phyloP scores from a whole-genome alignment of 306 rosid genomes.

The Fragaria vesca region DNA sequence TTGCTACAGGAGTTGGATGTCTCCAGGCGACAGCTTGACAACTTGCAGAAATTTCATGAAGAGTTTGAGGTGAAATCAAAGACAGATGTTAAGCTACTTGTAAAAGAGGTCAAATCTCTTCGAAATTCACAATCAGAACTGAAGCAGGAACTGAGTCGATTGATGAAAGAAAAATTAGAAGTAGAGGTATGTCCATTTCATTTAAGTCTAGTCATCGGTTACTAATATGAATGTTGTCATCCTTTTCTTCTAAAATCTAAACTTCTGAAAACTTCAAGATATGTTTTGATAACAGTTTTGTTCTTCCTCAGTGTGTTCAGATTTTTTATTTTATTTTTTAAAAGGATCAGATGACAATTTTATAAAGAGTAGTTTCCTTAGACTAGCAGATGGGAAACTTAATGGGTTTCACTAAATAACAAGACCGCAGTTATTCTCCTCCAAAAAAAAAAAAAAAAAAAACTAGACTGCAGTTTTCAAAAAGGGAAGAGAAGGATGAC shows the following conservation, averaged over 20 bases:
- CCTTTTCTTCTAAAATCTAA: background rate
- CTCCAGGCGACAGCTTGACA: constrained; percentile 58
- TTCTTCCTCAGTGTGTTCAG: background rate
- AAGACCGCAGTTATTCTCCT: background rate
- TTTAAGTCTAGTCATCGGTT: background rate
- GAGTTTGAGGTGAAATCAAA: constrained; percentile 81
- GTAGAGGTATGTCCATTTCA: constrained; percentile 54
- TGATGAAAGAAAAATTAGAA: constrained; percentile 76
- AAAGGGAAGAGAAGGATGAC: background rate
- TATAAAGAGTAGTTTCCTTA: background rate
- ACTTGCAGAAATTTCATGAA: constrained; percentile 63
- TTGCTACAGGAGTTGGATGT: constrained; percentile 71
- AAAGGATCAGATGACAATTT: background rate
- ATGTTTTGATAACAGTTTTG: background rate
- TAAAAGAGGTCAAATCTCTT: constrained; percentile 87
- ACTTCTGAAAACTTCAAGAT: background rate
- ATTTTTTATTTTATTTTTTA: too few species aligned
- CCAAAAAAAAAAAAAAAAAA: background rate
- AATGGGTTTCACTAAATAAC: background rate
- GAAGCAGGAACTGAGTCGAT: constrained; percentile 70
- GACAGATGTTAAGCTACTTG: constrained; percentile 72
- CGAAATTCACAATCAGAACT: constrained; percentile 70
- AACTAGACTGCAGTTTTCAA: background rate
- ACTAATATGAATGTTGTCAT: background rate
- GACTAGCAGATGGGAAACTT: background rate